Percentiles rank a stretch among this genome's conserved stretches.
Evolutionary conservation across 148 eudicot genomes (phyloP).

Genomic region (Gaultheria prostrata): DNA sequence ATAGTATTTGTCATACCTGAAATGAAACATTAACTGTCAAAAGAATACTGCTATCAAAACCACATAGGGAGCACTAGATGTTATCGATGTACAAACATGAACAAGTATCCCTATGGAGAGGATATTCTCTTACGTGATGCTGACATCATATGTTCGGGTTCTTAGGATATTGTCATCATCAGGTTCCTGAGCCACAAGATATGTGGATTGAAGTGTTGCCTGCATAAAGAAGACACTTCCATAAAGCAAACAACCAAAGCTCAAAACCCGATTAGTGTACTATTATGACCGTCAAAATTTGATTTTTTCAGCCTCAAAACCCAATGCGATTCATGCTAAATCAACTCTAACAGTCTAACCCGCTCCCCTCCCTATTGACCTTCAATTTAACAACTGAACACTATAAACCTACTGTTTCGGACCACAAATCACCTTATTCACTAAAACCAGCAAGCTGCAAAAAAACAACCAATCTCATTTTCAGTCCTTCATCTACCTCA

Average conservation of each 20-base stretch:
- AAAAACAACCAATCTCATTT: background rate
- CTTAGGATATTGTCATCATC: slow-evolving; percentile 92
- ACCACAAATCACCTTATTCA: background rate
- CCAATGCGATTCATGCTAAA: background rate
- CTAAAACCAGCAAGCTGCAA: background rate
- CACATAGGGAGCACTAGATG: background rate
- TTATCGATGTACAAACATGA: background rate
- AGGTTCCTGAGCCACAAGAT: slow-evolving; percentile 94
- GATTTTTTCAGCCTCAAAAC: background rate
- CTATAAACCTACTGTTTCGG: background rate
- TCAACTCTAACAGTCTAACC: background rate
- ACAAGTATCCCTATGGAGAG: background rate
- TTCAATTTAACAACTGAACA: background rate
- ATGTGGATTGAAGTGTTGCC: slow-evolving; percentile 77
- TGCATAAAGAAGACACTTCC: slow-evolving; percentile 26
- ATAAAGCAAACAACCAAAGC: background rate
- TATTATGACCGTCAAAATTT: background rate
- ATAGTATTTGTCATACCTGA: slow-evolving; percentile 96
- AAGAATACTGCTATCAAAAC: background rate
- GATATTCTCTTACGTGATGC: slow-evolving; percentile 71
- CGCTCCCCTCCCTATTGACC: background rate
- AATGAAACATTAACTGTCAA: background rate
- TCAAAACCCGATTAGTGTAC: background rate
- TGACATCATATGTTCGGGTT: slow-evolving; percentile 95
- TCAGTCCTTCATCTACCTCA: background rate